Percentiles rank a stretch among this genome's conserved stretches.
phyloP scores from a whole-genome alignment of 2,329 filamentous ascomycete species.

The Colletotrichum cereale region DNA sequence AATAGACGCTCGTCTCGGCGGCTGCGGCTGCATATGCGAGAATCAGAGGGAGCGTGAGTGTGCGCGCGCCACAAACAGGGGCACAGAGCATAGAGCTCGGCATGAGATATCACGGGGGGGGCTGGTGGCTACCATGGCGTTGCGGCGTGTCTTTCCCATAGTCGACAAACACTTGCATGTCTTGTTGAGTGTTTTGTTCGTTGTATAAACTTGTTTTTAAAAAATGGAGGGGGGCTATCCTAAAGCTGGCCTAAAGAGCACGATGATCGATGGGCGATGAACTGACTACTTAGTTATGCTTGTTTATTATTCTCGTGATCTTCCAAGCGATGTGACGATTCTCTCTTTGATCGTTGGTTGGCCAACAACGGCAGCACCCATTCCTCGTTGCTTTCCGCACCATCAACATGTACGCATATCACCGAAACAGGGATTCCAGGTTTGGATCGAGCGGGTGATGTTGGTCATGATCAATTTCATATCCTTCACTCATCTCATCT shows the following conservation, averaged over 20 bases:
- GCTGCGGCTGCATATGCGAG: constrained; percentile 34
- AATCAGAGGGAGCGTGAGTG: neutral
- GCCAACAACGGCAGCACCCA: too few species aligned
- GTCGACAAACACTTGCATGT: neutral
- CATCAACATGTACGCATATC: neutral
- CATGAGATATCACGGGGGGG: constrained; percentile 36
- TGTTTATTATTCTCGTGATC: neutral
- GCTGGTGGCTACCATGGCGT: constrained; percentile 28
- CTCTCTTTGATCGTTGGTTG: neutral
- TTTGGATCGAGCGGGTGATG: neutral
- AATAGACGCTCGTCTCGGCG: constrained; percentile 34
- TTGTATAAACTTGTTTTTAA: constrained; percentile 17
- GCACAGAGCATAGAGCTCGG: constrained; percentile 7
- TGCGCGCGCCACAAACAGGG: neutral
- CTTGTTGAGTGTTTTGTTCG: constrained; percentile 3
- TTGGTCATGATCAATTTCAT: constrained; percentile 35
- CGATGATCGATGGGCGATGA: neutral
- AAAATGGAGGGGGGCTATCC: neutral
- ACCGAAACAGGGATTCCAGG: neutral
- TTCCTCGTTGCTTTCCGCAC: neutral
- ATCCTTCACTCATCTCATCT: constrained; percentile 34
- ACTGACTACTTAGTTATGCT: neutral
- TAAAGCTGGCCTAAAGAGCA: too few species aligned
- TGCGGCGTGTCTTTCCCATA: constrained; percentile 12
- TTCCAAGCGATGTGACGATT: neutral